Conservation (phyloP, 2,329 filamentous ascomycete species). For the Aspergillus texensis region DNA sequence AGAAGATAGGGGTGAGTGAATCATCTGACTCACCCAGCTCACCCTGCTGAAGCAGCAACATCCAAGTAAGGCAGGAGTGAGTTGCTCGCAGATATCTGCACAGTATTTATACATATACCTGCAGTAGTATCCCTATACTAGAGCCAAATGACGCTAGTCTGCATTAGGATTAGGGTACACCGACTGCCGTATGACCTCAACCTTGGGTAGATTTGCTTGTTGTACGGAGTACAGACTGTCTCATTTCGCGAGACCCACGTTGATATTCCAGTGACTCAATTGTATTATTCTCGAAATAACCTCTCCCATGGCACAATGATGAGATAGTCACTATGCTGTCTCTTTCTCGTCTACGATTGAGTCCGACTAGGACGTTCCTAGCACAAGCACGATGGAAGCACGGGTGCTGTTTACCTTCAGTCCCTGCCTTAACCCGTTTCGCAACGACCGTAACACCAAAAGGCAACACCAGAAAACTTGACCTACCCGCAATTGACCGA, state of each 20-base stretch:
- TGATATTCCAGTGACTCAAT: neutral
- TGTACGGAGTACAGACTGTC: neutral
- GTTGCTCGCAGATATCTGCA: too few species aligned
- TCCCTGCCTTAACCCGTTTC: conserved; percentile 23
- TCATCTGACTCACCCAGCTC: too few species aligned
- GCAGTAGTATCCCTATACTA: too few species aligned
- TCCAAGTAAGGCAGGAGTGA: too few species aligned
- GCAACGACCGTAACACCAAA: conserved; percentile 26
- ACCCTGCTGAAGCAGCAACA: too few species aligned
- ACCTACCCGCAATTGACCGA: conserved; percentile 51
- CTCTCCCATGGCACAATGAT: conserved; percentile 25
- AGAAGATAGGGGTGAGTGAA: too few species aligned
- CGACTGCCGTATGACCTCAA: conserved; percentile 8
- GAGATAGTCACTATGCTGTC: conserved; percentile 28
- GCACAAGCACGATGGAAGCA: conserved; percentile 22
- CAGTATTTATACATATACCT: too few species aligned
- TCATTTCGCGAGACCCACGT: neutral
- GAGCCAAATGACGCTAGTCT: conserved; percentile 22
- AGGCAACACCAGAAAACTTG: conserved; percentile 32
- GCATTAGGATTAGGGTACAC: conserved; percentile 18
- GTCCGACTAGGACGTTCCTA: conserved; percentile 20
- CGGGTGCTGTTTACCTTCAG: conserved; percentile 15
- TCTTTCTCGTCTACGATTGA: conserved; percentile 31
- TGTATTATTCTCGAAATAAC: neutral
- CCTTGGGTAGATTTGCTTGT: neutral